Percentiles rank a stretch among this genome's conserved stretches.
Conservation (phyloP, 2,329 filamentous ascomycete species). For the Diaporthe citrichinensis region DNA sequence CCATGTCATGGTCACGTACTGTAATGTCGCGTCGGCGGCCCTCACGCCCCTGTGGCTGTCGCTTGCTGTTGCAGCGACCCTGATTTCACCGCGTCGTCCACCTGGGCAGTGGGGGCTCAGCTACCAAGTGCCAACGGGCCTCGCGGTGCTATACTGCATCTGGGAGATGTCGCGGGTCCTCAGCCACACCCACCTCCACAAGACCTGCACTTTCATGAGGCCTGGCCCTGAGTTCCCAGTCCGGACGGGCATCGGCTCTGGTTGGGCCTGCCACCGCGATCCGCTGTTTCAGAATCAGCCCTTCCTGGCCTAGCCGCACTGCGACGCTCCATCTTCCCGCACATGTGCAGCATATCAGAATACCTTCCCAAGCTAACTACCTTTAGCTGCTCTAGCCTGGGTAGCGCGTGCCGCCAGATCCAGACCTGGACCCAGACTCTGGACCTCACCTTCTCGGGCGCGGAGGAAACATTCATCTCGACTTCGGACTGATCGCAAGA, state of each 20-base stretch:
- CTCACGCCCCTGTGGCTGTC: slow-evolving; percentile 23
- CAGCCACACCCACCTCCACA: slow-evolving; percentile 34
- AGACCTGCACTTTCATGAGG: neutral
- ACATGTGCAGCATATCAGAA: neutral
- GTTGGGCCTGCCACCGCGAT: slow-evolving; percentile 31
- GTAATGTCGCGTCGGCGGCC: slow-evolving; percentile 12
- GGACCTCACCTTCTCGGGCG: slow-evolving; percentile 26
- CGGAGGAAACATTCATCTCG: slow-evolving; percentile 22
- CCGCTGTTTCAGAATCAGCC: slow-evolving; percentile 40
- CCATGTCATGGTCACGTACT: slow-evolving; percentile 18
- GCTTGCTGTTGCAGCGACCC: slow-evolving; percentile 23
- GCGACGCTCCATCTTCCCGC: slow-evolving; percentile 25
- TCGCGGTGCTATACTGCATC: slow-evolving; percentile 30
- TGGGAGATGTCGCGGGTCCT: slow-evolving; percentile 22
- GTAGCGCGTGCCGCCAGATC: slow-evolving; percentile 24
- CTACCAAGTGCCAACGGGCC: neutral
- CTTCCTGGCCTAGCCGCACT: slow-evolving; percentile 31
- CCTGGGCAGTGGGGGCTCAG: slow-evolving; percentile 7
- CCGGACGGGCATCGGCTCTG: slow-evolving; percentile 13
- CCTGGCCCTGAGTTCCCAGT: slow-evolving; percentile 6
- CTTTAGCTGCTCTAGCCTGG: slow-evolving; percentile 7
- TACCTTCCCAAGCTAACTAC: neutral
- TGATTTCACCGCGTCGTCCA: slow-evolving; percentile 11
- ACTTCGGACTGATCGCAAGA: slow-evolving; percentile 28
- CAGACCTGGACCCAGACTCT: slow-evolving; percentile 27